Evolutionary conservation across 768 basidiomycete genomes (phyloP).

Genomic region (Calocybe gangraenosa): DNA sequence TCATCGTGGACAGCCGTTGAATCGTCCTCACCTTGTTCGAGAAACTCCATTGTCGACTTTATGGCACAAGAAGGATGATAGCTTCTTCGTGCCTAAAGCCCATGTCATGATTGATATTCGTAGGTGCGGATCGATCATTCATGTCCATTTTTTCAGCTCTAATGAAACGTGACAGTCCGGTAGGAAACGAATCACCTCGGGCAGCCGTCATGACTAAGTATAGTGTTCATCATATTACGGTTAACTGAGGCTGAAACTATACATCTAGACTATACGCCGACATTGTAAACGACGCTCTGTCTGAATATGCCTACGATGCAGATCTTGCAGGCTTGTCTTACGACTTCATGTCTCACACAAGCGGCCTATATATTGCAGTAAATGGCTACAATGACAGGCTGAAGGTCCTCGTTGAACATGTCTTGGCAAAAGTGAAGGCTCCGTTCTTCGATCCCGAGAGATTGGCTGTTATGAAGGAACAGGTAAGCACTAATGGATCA

Average conservation of each 20-base stretch:
- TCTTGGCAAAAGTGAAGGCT: slow-evolving; percentile 64
- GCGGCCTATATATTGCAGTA: slow-evolving; percentile 64
- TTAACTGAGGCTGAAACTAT: slow-evolving; percentile 1
- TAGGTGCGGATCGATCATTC: slow-evolving; percentile 42
- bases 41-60: slow-evolving; percentile 69
- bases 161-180: neutral
- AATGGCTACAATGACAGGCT: slow-evolving; percentile 94
- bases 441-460: slow-evolving; percentile 67
- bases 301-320: slow-evolving; percentile 91
- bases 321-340: slow-evolving; percentile 87
- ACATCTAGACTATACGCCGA: slow-evolving; percentile 67
- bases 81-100: slow-evolving; percentile 93
- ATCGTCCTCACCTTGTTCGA: slow-evolving; percentile 70
- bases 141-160: slow-evolving; percentile 1
- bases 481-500: slow-evolving; percentile 40
- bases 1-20: slow-evolving; percentile 50
- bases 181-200: slow-evolving; percentile 40
- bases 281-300: slow-evolving; percentile 83
- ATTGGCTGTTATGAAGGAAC: slow-evolving; percentile 79
- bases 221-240: slow-evolving; percentile 12
- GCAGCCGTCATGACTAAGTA: slow-evolving; percentile 72
- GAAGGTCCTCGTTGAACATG: slow-evolving; percentile 62
- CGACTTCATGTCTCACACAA: slow-evolving; percentile 53
- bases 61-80: slow-evolving; percentile 98
- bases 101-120: slow-evolving; percentile 70